phyloP scores from a whole-genome alignment of 352 stramenopile species.

The Globisporangium uncinulatum region DNA sequence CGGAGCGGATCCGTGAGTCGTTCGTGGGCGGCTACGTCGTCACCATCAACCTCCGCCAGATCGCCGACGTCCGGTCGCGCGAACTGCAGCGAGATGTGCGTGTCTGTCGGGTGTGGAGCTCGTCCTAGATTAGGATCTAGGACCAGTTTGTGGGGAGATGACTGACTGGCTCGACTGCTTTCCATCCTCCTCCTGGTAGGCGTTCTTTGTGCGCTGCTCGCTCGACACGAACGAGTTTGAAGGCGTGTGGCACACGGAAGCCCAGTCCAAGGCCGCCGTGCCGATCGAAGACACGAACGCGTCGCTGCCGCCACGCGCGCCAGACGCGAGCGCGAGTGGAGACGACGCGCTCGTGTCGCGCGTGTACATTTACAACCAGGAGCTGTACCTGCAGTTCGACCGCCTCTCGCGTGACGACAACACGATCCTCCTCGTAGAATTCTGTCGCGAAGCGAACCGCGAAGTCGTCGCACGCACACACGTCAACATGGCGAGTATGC shows the following conservation, averaged over 20 bases:
- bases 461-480: constrained; percentile 78
- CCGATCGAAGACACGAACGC: constrained; percentile 24
- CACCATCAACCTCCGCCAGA: constrained; percentile 56
- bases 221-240: constrained; percentile 83
- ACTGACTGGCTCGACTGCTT: neutral
- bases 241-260: constrained; percentile 79
- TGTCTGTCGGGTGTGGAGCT: constrained; percentile 1
- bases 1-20: constrained; percentile 78
- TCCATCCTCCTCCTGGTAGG: constrained; percentile 14
- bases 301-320: neutral
- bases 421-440: constrained; percentile 77
- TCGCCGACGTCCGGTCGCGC: constrained; percentile 55
- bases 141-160: neutral
- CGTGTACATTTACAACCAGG: constrained; percentile 75
- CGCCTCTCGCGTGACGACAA: constrained; percentile 81
- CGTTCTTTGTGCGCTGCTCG: constrained; percentile 81
- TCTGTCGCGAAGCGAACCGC: constrained; percentile 63
- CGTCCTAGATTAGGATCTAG: neutral
- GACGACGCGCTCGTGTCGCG: constrained; percentile 16
- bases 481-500: constrained; percentile 76
- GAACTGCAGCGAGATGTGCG: constrained; percentile 51
- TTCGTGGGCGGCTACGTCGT: constrained; percentile 80
- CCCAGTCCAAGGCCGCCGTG: constrained; percentile 48
- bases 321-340: neutral
- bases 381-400: constrained; percentile 82